phyloP scores from a whole-genome alignment of 1,284 basidiomycete species.

The Microstroma glucosiphilum region DNA sequence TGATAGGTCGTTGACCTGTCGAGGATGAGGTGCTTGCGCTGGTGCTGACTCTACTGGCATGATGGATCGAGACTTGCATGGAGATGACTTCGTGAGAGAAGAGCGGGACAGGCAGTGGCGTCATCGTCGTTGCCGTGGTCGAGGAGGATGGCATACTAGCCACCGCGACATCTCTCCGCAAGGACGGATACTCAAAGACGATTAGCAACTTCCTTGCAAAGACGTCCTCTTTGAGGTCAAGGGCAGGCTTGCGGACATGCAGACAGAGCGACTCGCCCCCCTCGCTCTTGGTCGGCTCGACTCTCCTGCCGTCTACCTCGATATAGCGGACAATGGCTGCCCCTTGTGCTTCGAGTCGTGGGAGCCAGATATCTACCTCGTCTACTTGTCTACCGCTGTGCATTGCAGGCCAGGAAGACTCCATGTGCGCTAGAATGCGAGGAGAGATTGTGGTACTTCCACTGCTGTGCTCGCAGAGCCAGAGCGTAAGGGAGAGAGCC shows the following conservation, averaged over 20 bases:
- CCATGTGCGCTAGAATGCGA: background rate
- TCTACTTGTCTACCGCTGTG: background rate
- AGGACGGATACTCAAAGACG: background rate
- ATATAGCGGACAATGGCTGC: background rate
- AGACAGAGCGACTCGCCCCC: background rate
- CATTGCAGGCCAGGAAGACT: background rate
- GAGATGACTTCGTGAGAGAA: background rate
- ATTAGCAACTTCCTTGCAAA: background rate
- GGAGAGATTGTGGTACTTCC: background rate
- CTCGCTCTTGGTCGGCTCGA: conserved; percentile 1
- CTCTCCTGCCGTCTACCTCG: background rate
- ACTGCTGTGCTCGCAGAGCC: background rate
- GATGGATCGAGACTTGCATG: background rate
- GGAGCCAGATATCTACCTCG: conserved; percentile 6
- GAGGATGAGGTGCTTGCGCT: no score
- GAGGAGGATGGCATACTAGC: no score
- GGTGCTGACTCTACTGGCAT: background rate
- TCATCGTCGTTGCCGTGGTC: background rate
- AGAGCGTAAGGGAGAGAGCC: background rate
- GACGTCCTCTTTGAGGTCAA: background rate
- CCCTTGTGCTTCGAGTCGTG: background rate
- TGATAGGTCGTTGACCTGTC: background rate
- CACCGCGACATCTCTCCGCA: no score
- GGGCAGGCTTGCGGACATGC: background rate
- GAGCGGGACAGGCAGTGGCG: conserved; percentile 4